Evolutionary conservation across 192 early-diverging fungal genomes (phyloP), one percentile per base, ranked within the genome.

Genomic region (Backusella liffmaniae): DNA sequence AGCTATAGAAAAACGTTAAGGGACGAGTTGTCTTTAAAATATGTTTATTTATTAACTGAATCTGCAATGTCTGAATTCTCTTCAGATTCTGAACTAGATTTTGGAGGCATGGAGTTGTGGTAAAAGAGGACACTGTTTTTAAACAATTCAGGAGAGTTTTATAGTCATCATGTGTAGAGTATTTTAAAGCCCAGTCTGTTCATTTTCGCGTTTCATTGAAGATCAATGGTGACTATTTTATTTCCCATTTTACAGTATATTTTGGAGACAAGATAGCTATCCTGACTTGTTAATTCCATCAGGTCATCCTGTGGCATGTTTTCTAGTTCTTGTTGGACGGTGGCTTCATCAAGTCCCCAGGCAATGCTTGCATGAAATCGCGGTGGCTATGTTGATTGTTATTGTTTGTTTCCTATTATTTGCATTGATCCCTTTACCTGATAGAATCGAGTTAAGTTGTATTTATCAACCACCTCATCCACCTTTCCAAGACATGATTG

Each of bases 331-430:
- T 62, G 21, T 62, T 62, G 9, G 2, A 71, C 42, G 5, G 4
- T 44, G 6, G 15, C 12, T 44, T 71, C 39, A 30, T 21, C 10
- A 12, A 32, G 21, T 49, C 39, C n/a, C 70, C 70, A 71, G 16
- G 41, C 70, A 16, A 71, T 21, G 42, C 70, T 71, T 26, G 70
- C 42, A 49, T 71, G 70, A 15, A 71, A 71, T 32, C 70, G 21
- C 1, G 70, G 70, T 18, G 70, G 70, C 66, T 67, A 67, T 12
- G 10, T 32, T 35, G n/a, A n/a, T 18, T 67, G n/a, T 35, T 67
- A 16, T 35, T 67, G 7, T 35, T 35, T 13, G n/a, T 65, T 23
- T 10, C 21, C 8, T 41, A 65, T 21, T 18, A 13, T 12, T 67
- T 67, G 5, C 35, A n/a, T 18, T 18, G 32, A 32, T 32, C 32